These are phyloP conservation scores for Ceratobasidium papillatum DNA, from an alignment of 1,284 basidiomycete species.

Conservation along the genomic window DNA sequence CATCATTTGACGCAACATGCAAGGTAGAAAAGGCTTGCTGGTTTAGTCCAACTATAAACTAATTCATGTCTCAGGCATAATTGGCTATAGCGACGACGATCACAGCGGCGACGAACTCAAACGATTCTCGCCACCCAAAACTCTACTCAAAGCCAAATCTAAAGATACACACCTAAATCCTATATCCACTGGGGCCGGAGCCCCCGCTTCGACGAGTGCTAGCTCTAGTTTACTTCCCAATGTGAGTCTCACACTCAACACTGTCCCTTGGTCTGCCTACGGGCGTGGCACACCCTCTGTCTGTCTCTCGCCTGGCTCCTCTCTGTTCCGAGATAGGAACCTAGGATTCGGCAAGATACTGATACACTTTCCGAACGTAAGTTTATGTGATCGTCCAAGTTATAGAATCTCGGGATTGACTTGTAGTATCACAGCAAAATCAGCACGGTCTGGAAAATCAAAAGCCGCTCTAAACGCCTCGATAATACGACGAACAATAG, in stretches of 20 bases:
- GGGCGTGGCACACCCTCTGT: constrained; percentile 41
- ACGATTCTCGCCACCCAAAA: constrained; percentile 8
- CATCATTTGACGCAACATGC: not conserved
- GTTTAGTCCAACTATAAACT: not conserved
- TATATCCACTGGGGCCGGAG: not conserved
- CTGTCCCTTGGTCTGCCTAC: constrained; percentile 13
- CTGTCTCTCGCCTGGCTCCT: constrained; percentile 39
- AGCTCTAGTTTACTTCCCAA: constrained; percentile 12
- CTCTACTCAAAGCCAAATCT: not conserved
- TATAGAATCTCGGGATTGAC: not conserved
- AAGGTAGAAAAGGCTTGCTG: not conserved
- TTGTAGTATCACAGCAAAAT: constrained; percentile 22
- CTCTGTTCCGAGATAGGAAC: constrained; percentile 66
- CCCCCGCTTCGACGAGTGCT: not conserved
- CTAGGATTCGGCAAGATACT: constrained; percentile 57
- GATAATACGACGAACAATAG: constrained; percentile 23
- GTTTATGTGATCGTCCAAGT: constrained; percentile 44
- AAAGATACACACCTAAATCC: constrained; percentile 19
- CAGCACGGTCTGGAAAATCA: constrained; percentile 14
- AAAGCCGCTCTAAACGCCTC: not conserved
- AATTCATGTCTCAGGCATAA: constrained; percentile 12
- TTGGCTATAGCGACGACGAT: constrained; percentile 37
- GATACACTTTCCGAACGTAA: constrained; percentile 61
- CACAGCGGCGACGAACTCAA: constrained; percentile 35
- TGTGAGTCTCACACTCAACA: constrained; percentile 39